Evolutionary conservation across 108 stramenopile genomes (phyloP), one percentile per base, ranked within the genome.

Genomic region (Pseudonitzschia multistriata): DNA sequence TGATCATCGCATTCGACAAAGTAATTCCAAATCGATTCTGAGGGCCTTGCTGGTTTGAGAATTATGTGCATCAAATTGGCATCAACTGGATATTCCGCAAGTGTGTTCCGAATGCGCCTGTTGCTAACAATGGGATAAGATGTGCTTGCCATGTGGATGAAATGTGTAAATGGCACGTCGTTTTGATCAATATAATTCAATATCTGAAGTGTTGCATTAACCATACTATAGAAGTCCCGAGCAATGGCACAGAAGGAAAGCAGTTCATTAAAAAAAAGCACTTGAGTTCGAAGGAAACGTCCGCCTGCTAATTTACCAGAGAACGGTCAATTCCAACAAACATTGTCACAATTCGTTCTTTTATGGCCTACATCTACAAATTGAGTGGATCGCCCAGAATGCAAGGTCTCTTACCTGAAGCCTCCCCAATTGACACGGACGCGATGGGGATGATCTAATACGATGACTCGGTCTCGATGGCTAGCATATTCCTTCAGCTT

Each of bases 1-100:
- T 78, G 76, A 62, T 92, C 94, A 73, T 98, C 97, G 72, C 97
- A 98, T 84, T 98, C 97, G 15, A 97, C 94, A 79, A 86, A 98
- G 74, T 97, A 93, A 65, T 96, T 85, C 95, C 96, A 98, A 7
- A 81, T 72, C 33, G 81, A 47, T 25, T 76, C 81, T 37, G 74
- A 56, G 42, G 92, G 91, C 35, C 82, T 63, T 52, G 81, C 78
- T 49, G 88, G 90, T 70, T 87, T 83, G 49, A 92, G 78, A 59
- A 94, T 80, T 31, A 92, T 78, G 29, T 92, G 79, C 56, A 95
- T 64, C 61, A 94, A 86, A 66, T 94, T 93, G 61, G 89, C 88
- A 81, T 97, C 92, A 15, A 90, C 65, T 25, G 94, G 95, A 70
- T 88, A 83, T 11, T 81, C 74, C 4, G 93, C 88, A 27, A 98